Conservation (phyloP, 345 rosid species). For the Sapria himalayana region DNA sequence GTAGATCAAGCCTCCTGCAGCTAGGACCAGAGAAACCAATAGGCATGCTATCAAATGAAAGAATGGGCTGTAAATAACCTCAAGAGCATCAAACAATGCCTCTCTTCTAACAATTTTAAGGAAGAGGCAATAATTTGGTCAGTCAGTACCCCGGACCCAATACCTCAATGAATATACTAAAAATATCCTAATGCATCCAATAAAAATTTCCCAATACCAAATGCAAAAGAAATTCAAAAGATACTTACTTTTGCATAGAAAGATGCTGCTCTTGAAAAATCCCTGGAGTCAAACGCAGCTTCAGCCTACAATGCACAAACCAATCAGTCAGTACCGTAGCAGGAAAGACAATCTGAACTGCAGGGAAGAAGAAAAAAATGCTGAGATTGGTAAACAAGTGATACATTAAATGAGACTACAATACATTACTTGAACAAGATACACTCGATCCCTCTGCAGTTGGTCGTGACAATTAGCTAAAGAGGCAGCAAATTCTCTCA, state of each 20-base stretch:
- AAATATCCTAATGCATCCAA: too few species aligned
- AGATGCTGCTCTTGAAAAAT: constrained; percentile 82
- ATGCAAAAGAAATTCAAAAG: constrained; percentile 7
- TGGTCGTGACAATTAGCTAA: constrained; percentile 78
- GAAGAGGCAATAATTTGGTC: too few species aligned
- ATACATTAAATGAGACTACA: constrained; percentile 3
- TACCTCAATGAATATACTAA: too few species aligned
- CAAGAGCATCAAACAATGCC: too few species aligned
- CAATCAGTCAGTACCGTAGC: not conserved
- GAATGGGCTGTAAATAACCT: too few species aligned
- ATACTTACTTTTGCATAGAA: constrained; percentile 74
- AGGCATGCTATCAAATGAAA: too few species aligned
- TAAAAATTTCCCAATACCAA: too few species aligned
- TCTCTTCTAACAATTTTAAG: too few species aligned
- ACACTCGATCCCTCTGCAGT: constrained; percentile 90
- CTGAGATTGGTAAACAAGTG: constrained; percentile 1
- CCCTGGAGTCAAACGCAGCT: constrained; percentile 64
- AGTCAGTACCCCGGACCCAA: too few species aligned
- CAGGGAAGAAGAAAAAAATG: constrained; percentile 1
- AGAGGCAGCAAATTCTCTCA: constrained; percentile 91
- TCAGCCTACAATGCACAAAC: constrained; percentile 53
- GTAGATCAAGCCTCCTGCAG: too few species aligned
- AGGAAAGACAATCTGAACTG: constrained; percentile 1
- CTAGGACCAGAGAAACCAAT: too few species aligned
- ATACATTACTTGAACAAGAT: constrained; percentile 67